A percentile compares a stretch with the other conserved stretches of the same genome.
Conservation (phyloP, 1,284 basidiomycete genomes). For the Veloporphyrellus conicus region DNA sequence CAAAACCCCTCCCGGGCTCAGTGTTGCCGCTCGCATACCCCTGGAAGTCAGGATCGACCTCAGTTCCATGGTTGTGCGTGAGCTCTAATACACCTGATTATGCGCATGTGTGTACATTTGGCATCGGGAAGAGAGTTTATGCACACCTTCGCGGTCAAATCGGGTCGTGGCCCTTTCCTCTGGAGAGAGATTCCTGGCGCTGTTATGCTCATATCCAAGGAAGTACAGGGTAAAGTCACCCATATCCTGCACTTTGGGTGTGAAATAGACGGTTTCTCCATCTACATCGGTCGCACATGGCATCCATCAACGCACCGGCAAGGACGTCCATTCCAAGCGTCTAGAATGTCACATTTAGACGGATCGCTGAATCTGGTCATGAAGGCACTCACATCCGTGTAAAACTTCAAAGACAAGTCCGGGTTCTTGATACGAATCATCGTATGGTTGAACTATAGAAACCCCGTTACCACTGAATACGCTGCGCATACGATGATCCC, state of each 20-base stretch:
- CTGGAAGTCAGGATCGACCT: slow-evolving; percentile 70
- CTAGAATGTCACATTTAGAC: slow-evolving; percentile 33
- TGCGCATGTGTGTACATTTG: not conserved
- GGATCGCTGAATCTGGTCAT: not conserved
- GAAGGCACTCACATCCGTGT: slow-evolving; percentile 52
- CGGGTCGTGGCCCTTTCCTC: slow-evolving; percentile 47
- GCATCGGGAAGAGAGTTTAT: slow-evolving; percentile 3
- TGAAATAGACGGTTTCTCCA: slow-evolving; percentile 1
- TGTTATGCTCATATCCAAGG: slow-evolving; percentile 68
- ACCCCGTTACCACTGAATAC: not conserved
- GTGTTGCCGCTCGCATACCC: slow-evolving; percentile 82
- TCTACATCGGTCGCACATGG: not conserved
- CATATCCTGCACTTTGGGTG: slow-evolving; percentile 44
- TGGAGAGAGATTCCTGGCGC: slow-evolving; percentile 39
- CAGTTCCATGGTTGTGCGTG: slow-evolving; percentile 88
- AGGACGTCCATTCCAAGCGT: slow-evolving; percentile 86
- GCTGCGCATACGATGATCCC: not conserved
- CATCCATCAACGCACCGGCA: slow-evolving; percentile 40
- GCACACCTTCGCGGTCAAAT: slow-evolving; percentile 62
- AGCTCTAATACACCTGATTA: slow-evolving; percentile 75
- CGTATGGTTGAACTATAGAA: slow-evolving; percentile 78
- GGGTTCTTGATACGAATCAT: slow-evolving; percentile 91
- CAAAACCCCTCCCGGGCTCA: slow-evolving; percentile 80
- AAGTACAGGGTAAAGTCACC: slow-evolving; percentile 77
- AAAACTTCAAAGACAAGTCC: slow-evolving; percentile 72